These are phyloP conservation scores for Apiosordaria backusii DNA, from an alignment of 495 filamentous ascomycete species.

Conservation along the genomic window DNA sequence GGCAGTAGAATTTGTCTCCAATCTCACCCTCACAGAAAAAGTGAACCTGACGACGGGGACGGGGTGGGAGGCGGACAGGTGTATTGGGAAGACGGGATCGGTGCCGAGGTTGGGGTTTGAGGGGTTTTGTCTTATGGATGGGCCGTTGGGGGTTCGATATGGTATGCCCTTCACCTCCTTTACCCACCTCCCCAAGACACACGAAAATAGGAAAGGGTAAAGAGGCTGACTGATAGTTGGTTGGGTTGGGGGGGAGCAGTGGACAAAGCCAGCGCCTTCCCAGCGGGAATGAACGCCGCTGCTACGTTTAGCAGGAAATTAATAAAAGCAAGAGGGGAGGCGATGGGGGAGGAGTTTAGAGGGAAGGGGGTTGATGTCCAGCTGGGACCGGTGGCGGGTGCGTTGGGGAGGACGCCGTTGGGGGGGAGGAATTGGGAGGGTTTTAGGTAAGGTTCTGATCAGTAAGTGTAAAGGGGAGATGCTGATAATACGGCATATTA, in stretches of 20 bases:
- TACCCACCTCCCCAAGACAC: too few species aligned
- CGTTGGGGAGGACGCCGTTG: conserved; percentile 54
- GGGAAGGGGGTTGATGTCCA: conserved; percentile 59
- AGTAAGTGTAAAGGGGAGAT: neutral
- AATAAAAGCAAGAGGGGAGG: conserved; percentile 57
- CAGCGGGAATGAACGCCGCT: conserved; percentile 70
- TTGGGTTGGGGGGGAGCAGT: too few species aligned
- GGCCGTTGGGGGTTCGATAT: conserved; percentile 46
- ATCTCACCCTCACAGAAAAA: conserved; percentile 81
- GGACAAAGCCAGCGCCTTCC: conserved; percentile 55
- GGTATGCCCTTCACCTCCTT: conserved; percentile 5
- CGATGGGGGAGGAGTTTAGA: conserved; percentile 55
- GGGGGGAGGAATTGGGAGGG: conserved; percentile 66
- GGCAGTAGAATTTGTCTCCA: conserved; percentile 55
- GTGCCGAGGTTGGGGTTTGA: conserved; percentile 44
- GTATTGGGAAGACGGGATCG: conserved; percentile 69
- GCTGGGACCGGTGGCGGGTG: conserved; percentile 52
- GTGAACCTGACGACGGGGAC: conserved; percentile 79
- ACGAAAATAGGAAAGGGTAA: too few species aligned
- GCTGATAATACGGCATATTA: conserved; percentile 15
- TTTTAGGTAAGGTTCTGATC: conserved; percentile 36
- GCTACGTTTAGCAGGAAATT: conserved; percentile 68
- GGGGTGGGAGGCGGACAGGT: conserved; percentile 68
- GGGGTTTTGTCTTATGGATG: conserved; percentile 50
- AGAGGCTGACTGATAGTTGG: too few species aligned